These are phyloP conservation scores for Rhizophagus sp. DNA, from an alignment of 192 early-diverging fungal genomes.

Conservation along the genomic window DNA sequence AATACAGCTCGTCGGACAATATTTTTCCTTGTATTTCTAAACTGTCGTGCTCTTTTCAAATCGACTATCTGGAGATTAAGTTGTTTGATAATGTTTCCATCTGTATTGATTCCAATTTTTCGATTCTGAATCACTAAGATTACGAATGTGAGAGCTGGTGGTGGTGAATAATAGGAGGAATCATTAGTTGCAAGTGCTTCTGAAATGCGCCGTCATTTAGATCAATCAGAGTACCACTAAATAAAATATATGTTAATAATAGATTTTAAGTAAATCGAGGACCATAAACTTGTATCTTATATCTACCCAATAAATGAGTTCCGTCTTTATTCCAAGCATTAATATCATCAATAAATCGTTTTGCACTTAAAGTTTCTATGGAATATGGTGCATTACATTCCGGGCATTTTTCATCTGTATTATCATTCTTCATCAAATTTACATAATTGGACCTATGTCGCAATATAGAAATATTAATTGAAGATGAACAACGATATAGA, in stretches of 20 bases:
- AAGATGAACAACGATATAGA: background rate
- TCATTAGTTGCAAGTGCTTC: background rate
- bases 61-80: background rate
- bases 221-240: constrained; percentile 10
- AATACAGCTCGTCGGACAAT: constrained; percentile 31
- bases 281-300: background rate
- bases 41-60: background rate
- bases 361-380: background rate
- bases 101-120: background rate
- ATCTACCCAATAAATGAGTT: background rate
- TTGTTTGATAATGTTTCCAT: constrained; percentile 25
- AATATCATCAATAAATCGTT: constrained; percentile 28
- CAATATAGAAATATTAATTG: background rate
- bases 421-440: background rate
- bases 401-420: background rate
- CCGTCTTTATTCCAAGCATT: background rate
- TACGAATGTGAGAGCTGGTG: background rate
- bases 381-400: background rate
- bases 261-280: background rate
- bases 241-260: background rate
- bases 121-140: background rate
- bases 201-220: background rate
- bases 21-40: constrained; percentile 8
- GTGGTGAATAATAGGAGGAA: background rate
- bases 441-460: background rate